Base-by-base conservation (phyloP, 2,329 filamentous ascomycete species). In the Endoconidiophora polonica region DNA sequence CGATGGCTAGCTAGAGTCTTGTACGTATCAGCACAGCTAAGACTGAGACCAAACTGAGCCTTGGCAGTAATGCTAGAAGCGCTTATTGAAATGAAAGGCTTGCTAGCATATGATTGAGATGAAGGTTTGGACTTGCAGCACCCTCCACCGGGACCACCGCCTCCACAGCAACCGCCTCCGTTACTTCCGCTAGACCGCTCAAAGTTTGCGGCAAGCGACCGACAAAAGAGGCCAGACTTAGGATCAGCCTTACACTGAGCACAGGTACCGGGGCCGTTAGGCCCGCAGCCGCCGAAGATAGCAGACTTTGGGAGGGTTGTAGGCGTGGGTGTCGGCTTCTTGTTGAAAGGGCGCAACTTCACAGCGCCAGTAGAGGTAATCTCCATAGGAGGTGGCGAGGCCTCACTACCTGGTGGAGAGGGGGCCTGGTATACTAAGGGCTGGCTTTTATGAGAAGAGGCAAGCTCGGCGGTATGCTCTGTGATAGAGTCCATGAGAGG, bases 201-300 rank as follows among this genome's bases (percentile, higher is more conserved):
- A 53, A 76, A 67, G 56, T 69, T 81, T 54, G 83, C 83, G 22
- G 84, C 83, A 48, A 90, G 75, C 9, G 83, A 81, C 55, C 85
- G 82, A 64, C 85, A 91, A 68, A 91, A 91, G 37, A 88, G 74
- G 1, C 83, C 85, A 2, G 84, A 86, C 60, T 82, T 81, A 16
- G 85, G 83, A 60, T 90, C 84, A 2, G 77, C 70, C 53, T 81
- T 72, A 60, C 85, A 91, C 65, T 90, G 83, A 3, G 81, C 75
- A 60, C 85, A 91, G 14, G 81, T 83, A 7, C 85, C 85, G 0
- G 85, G 85, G 0, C 83, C 83, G 48, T 81, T 81, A 37, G 75
- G 70, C 23, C 82, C 74, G 52, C 75, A 79, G 33, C 70, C 66
- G 24, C 64, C 59, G 22, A 24, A 43, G 1, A 61, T 52, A 26